Evolutionary conservation across 148 eudicot species (phyloP), one percentile per base, ranked within the genome.

Genomic region (Vaccinium myrtillus): DNA sequence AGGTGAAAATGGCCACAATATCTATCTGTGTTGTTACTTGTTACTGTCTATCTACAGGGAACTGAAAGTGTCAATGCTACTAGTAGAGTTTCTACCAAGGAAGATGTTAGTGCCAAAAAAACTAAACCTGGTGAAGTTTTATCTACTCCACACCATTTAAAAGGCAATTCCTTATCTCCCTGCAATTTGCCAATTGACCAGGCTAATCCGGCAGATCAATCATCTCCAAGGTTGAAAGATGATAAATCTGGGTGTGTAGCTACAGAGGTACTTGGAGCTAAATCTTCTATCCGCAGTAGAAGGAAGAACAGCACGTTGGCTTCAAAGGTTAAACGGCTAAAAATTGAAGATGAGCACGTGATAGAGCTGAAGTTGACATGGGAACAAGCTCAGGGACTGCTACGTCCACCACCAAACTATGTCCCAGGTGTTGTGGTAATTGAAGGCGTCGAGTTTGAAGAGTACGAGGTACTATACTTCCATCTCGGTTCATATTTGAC

Each of bases 311-410:
- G 85, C 69, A 54, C 75, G 54, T 13, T 84, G 81, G 85, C 81
- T 81, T 83, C 86, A 19, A 87, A 75, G 85, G 81, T 73, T 58
- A 89, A 91, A 84, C 80, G 81, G 49, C 63, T 63, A 32, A 83
- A 69, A 84, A 30, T 59, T 54, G 85, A 86, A 76, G 86, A 80
- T 53, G 80, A 83, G 53, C 84, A 88, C 48, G 19, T 78, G 21
- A 50, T 89, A 86, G 85, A 88, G 82, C 81, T 89, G 54, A 81
- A 83, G 53, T 83, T 91, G 49, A 87, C 91, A 32, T 46, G 86
- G 80, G 85, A 89, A 88, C 88, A 86, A 84, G 93, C 89, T 55
- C 93, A 89, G 71, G 91, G 84, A 79, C 91, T 91, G 49, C 49
- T 91, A 36, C 86, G 90, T 63, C 83, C 93, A 56, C 88, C 87